Evolutionary conservation across 257 asterid species (phyloP), one percentile per base, ranked within the genome.

Genomic region (Thymus mandschuricus): DNA sequence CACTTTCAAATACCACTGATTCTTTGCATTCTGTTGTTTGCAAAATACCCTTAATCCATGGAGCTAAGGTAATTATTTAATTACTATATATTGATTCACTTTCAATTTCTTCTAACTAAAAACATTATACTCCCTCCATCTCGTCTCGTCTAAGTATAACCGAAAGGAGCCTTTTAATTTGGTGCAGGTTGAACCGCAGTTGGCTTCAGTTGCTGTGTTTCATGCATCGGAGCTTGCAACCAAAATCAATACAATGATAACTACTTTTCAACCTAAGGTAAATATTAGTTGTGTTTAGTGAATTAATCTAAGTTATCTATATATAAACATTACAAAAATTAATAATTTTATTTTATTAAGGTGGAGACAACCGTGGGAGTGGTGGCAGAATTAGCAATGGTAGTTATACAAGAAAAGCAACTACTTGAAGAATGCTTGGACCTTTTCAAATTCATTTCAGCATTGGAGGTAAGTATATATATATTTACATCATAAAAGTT

Each of bases 391-490:
- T 55, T 91, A 72, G 97, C 96, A 68, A 85, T 54, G 73, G 77
- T 91, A 11, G 89, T 79, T 34, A 75, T 80, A 60, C 86, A 82
- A 82, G 98, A 93, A 87, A 91, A 85, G 81, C 79, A 75, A 82
- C 66, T 89, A 10, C 67, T 93, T 61, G 90, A 91, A 83, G 97
- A 93, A 75, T 91, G 89, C 72, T 74, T 84, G 79, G 98, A 93
- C 78, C 85, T 82, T 80, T 86, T 82, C 88, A 83, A 75, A 40
- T 51, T 46, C 51, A 77, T 91, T 73, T 85, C 88, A 46, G 66
- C 68, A 29, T 73, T 91, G 70, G 91, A 87, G 96, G 98, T 93
- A 21, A 63, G 69, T 51, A 57, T 12, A 29, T 12, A 29, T 31
- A 13, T 41, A 44, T 21, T 13, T 15, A 49, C 29, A 49, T 49